These are phyloP conservation scores for Botryotinia globosa DNA, from an alignment of 2,329 filamentous ascomycete species.

Conservation along the genomic window DNA sequence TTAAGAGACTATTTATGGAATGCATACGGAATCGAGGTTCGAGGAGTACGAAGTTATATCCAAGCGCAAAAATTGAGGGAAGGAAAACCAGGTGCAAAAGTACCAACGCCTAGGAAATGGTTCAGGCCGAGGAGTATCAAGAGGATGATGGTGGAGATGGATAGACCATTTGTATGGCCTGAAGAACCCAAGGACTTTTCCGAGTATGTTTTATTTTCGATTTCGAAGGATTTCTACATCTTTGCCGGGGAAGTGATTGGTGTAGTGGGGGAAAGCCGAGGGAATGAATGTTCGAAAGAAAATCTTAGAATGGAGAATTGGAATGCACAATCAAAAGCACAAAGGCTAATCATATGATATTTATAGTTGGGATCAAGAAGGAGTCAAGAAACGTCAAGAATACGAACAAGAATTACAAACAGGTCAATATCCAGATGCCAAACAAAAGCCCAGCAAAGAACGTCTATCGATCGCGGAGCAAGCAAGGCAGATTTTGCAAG, in stretches of 20 bases:
- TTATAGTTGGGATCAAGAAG: conserved; percentile 59
- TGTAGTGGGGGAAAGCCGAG: conserved; percentile 24
- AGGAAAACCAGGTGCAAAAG: conserved; percentile 42
- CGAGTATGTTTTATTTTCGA: conserved; percentile 45
- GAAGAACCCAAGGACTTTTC: conserved; percentile 59
- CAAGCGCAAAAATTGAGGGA: conserved; percentile 64
- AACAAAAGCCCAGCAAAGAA: conserved; percentile 38
- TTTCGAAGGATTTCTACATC: conserved; percentile 17
- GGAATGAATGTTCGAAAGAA: conserved; percentile 22
- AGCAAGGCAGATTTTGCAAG: conserved; percentile 60
- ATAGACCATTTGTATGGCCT: conserved; percentile 85
- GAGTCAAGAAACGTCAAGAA: conserved; percentile 2
- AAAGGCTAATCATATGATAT: conserved; percentile 14
- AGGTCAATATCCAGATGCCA: conserved; percentile 32
- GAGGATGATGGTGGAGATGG: conserved; percentile 92
- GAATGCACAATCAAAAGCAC: background rate
- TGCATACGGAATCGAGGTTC: conserved; percentile 72
- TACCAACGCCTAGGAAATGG: conserved; percentile 51
- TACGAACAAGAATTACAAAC: conserved; percentile 33
- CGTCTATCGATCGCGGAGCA: conserved; percentile 52
- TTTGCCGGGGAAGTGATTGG: background rate
- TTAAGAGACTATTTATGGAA: conserved; percentile 92
- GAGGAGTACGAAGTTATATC: conserved; percentile 75
- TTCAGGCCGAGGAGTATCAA: conserved; percentile 74
- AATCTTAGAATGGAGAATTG: background rate